Conservation (phyloP, 23 red algal species). For the Porphyridium purpureum region DNA sequence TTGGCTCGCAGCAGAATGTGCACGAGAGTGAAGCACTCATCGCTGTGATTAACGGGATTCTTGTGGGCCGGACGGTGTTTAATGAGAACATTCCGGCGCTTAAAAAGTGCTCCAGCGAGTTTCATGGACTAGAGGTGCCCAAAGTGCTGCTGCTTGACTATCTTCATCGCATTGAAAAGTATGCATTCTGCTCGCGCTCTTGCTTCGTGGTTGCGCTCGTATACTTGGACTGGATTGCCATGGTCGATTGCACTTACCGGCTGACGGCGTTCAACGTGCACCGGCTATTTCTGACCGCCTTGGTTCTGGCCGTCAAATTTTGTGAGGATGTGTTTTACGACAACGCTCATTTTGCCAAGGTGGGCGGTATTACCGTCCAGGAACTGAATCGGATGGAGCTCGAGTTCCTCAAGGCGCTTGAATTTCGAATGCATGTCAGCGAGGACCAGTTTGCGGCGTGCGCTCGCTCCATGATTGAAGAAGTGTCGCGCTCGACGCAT, state of each 20-base stretch:
- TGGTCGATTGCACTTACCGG: background rate
- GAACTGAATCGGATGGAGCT: slow-evolving; percentile 64
- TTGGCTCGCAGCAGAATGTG: too few species aligned
- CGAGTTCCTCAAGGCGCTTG: slow-evolving; percentile 17
- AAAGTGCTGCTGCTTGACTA: slow-evolving; percentile 19
- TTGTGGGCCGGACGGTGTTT: too few species aligned
- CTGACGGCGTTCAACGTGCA: slow-evolving; percentile 1
- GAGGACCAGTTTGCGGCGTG: slow-evolving; percentile 21
- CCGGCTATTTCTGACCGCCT: slow-evolving; percentile 8
- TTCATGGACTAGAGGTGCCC: slow-evolving; percentile 28
- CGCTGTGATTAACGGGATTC: too few species aligned
- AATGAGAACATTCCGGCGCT: too few species aligned
- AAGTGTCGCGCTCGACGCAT: too few species aligned
- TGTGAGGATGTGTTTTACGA: slow-evolving; percentile 60
- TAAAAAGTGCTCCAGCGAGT: too few species aligned
- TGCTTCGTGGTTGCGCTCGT: slow-evolving; percentile 24
- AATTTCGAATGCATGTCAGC: slow-evolving; percentile 23
- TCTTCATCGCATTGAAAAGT: slow-evolving; percentile 18
- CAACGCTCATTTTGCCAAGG: slow-evolving; percentile 66
- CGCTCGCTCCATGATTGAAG: too few species aligned
- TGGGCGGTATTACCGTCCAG: slow-evolving; percentile 34
- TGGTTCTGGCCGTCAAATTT: slow-evolving; percentile 55
- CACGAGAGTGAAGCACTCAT: too few species aligned
- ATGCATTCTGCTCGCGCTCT: slow-evolving; percentile 37
- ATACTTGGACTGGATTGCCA: slow-evolving; percentile 12